phyloP scores from a whole-genome alignment of 1,284 basidiomycete genomes.

The Ceratobasidium sp. region DNA sequence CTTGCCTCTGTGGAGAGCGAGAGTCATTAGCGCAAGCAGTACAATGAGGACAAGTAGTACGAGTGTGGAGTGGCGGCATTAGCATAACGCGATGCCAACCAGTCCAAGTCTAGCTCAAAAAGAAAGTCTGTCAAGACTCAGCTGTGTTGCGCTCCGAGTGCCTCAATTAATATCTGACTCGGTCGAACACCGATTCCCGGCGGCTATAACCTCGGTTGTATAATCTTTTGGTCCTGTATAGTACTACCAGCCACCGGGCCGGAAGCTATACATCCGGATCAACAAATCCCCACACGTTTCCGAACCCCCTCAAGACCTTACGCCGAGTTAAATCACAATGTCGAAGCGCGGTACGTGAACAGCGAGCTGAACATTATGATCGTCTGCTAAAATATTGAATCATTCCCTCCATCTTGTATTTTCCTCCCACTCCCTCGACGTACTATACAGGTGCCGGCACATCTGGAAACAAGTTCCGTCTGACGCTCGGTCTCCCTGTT shows the following conservation, averaged over 20 bases:
- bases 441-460: slow-evolving; percentile 37
- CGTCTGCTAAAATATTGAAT: not conserved
- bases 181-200: no score
- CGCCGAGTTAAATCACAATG: slow-evolving; percentile 32
- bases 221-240: slow-evolving; percentile 9
- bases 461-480: slow-evolving; percentile 93
- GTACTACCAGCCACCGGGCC: slow-evolving; percentile 29
- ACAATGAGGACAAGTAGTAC: no score
- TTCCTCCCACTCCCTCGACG: not conserved
- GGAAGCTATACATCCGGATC: slow-evolving; percentile 25
- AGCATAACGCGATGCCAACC: no score
- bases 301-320: not conserved
- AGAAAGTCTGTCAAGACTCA: no score
- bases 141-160: no score
- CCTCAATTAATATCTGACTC: no score
- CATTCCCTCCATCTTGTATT: not conserved
- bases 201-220: not conserved
- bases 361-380: not conserved
- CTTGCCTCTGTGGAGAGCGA: no score
- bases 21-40: no score
- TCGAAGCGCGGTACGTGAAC: slow-evolving; percentile 43
- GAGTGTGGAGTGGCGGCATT: no score
- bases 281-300: slow-evolving; percentile 19
- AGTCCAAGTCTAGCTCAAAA: no score
- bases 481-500: slow-evolving; percentile 97